phyloP scores from a whole-genome alignment of 2,329 filamentous ascomycete genomes.

The Byssoonygena ceratinophila region DNA sequence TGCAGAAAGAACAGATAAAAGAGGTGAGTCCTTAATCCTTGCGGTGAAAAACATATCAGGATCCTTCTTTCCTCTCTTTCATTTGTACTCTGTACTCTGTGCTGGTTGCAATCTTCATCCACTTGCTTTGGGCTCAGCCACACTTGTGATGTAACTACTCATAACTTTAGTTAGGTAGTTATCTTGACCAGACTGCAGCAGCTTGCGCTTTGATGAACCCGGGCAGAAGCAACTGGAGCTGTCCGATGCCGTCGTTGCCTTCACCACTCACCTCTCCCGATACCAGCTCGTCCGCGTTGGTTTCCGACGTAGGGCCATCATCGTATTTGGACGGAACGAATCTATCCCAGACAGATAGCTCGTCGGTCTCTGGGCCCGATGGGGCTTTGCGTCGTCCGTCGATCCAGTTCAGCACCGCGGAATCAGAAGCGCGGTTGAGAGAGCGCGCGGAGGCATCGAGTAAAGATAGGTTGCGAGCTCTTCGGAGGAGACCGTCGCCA shows the following conservation, averaged over 20 bases:
- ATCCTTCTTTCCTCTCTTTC: neutral
- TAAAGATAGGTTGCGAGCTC: constrained; percentile 20
- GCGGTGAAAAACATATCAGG: neutral
- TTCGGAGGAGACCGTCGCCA: constrained; percentile 27
- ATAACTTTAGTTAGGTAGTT: neutral
- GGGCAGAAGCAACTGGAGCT: neutral
- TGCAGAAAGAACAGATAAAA: neutral
- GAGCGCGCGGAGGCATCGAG: constrained; percentile 23
- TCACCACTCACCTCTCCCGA: constrained; percentile 16
- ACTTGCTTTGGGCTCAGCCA: constrained; percentile 6
- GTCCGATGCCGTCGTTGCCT: constrained; percentile 14
- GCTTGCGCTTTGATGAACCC: constrained; percentile 1
- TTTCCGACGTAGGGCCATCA: constrained; percentile 13
- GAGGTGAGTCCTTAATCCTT: neutral
- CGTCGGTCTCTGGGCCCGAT: constrained; percentile 6
- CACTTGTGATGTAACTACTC: constrained; percentile 10
- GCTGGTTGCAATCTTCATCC: neutral
- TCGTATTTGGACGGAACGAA: constrained; percentile 10
- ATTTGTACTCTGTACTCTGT: neutral
- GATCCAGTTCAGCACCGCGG: constrained; percentile 31
- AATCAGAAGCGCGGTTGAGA: constrained; percentile 22
- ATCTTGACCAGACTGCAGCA: constrained; percentile 4
- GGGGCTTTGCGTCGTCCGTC: constrained; percentile 26
- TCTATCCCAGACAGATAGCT: constrained; percentile 2
- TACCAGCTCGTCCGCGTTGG: constrained; percentile 16